phyloP scores from a whole-genome alignment of 371 early-diverging fungal genomes.

The Funneliformis caledonium region DNA sequence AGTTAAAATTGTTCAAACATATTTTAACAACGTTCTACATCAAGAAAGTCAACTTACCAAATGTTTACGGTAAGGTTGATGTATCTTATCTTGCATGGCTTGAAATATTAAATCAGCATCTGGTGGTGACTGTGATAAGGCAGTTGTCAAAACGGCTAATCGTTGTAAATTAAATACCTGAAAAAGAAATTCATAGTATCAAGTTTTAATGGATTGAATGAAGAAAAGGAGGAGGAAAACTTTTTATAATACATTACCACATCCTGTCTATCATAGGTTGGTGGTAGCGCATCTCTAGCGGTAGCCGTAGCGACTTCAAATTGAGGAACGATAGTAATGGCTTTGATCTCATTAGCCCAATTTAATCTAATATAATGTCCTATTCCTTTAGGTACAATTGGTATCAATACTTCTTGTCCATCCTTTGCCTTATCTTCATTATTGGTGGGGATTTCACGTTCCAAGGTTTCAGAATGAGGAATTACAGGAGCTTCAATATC shows the following conservation, averaged over 20 bases:
- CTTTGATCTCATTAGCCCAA: constrained; percentile 74
- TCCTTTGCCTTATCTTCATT: constrained; percentile 44
- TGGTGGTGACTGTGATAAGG: constrained; percentile 72
- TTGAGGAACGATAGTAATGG: constrained; percentile 87
- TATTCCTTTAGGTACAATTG: constrained; percentile 68
- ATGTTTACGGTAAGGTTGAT: constrained; percentile 91
- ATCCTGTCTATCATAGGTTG: constrained; percentile 74
- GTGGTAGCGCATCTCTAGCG: constrained; percentile 89
- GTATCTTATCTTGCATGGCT: constrained; percentile 93
- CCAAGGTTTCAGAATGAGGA: constrained; percentile 64
- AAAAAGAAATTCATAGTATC: neutral
- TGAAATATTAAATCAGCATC: constrained; percentile 78
- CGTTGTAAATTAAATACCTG: constrained; percentile 94
- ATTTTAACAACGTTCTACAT: neutral
- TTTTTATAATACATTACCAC: constrained; percentile 58
- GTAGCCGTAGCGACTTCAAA: constrained; percentile 91
- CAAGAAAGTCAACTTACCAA: constrained; percentile 60
- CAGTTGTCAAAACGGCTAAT: constrained; percentile 83
- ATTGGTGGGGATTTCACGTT: constrained; percentile 30
- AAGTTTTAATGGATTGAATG: neutral
- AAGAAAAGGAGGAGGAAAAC: no score
- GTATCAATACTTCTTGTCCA: constrained; percentile 47
- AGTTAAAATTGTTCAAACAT: no score
- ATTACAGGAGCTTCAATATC: constrained; percentile 58
- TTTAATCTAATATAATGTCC: constrained; percentile 69